phyloP scores from a whole-genome alignment of 2,329 filamentous ascomycete genomes.

The Aspergillus neotritici region DNA sequence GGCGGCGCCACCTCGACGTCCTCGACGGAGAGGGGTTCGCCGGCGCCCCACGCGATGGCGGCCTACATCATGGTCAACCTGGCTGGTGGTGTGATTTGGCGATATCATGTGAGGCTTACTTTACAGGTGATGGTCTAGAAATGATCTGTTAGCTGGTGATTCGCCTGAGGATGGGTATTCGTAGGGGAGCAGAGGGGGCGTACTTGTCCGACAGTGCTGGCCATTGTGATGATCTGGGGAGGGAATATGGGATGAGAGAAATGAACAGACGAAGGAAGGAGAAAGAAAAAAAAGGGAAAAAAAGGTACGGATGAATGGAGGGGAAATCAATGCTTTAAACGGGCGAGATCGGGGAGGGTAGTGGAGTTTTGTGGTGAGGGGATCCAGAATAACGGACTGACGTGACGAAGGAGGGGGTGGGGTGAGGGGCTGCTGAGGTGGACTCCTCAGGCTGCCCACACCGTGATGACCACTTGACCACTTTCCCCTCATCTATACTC shows the following conservation, averaged over 20 bases:
- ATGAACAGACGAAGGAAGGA: constrained; percentile 6
- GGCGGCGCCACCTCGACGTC: constrained; percentile 88
- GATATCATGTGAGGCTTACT: constrained; percentile 32
- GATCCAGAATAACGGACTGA: too few species aligned
- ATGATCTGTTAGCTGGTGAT: constrained; percentile 7
- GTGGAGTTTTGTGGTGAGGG: constrained; percentile 6
- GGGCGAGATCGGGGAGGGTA: constrained; percentile 9
- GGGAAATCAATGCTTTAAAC: constrained; percentile 5
- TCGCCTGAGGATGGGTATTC: neutral
- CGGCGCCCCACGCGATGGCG: constrained; percentile 94
- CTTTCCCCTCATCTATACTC: too few species aligned
- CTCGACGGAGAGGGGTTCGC: constrained; percentile 81
- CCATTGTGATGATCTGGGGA: constrained; percentile 37
- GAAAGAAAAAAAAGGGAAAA: constrained; percentile 1
- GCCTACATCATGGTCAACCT: constrained; percentile 48
- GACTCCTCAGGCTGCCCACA: constrained; percentile 2
- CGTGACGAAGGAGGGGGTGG: constrained; percentile 5
- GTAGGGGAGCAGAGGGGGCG: constrained; percentile 6
- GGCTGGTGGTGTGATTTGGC: constrained; percentile 1
- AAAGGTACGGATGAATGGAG: neutral
- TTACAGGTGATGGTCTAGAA: constrained; percentile 86
- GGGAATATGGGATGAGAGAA: neutral
- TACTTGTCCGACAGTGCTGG: constrained; percentile 54
- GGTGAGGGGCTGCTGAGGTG: constrained; percentile 1
- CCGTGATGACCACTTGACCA: neutral